These are phyloP conservation scores for Euryodendron excelsum DNA, from an alignment of 148 eudicot genomes.

Conservation along the genomic window DNA sequence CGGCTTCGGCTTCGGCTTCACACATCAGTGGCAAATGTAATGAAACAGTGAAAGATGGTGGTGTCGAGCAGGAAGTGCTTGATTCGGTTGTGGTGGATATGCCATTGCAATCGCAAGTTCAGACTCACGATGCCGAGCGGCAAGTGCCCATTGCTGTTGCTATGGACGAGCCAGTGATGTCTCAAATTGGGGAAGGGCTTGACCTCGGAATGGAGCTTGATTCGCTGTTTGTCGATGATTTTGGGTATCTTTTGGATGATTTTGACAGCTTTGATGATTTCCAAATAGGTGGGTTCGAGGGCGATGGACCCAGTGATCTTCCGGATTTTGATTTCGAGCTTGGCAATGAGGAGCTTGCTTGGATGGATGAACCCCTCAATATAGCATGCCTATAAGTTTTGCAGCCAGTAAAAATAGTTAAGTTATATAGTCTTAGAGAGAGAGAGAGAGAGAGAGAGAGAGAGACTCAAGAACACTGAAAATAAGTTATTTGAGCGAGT, in stretches of 20 bases:
- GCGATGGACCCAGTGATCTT: slow-evolving; percentile 39
- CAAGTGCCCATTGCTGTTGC: not conserved
- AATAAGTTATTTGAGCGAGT: slow-evolving; percentile 17
- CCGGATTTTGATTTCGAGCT: slow-evolving; percentile 70
- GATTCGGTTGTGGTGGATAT: not conserved
- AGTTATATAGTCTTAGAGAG: slow-evolving; percentile 5
- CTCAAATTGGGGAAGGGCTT: slow-evolving; percentile 36
- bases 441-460: slow-evolving; percentile 14
- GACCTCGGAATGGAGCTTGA: slow-evolving; percentile 51
- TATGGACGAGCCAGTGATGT: not conserved
- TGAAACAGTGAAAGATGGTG: not conserved
- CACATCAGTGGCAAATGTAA: not conserved
- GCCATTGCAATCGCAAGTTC: not conserved
- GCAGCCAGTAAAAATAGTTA: slow-evolving; percentile 37
- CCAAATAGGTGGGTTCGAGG: slow-evolving; percentile 36
- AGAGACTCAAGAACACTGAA: slow-evolving; percentile 3
- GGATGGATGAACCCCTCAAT: slow-evolving; percentile 51
- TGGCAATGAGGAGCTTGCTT: slow-evolving; percentile 26
- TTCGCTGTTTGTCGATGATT: slow-evolving; percentile 35
- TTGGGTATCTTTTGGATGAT: slow-evolving; percentile 35
- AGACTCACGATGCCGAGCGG: not conserved
- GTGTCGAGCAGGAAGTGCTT: too few relatives aligned
- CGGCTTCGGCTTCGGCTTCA: slow-evolving; percentile 1
- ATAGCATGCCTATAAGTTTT: slow-evolving; percentile 76
- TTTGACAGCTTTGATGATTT: slow-evolving; percentile 34